Evolutionary conservation across 345 rosid genomes (phyloP).

Genomic region (Brassica cretica): DNA sequence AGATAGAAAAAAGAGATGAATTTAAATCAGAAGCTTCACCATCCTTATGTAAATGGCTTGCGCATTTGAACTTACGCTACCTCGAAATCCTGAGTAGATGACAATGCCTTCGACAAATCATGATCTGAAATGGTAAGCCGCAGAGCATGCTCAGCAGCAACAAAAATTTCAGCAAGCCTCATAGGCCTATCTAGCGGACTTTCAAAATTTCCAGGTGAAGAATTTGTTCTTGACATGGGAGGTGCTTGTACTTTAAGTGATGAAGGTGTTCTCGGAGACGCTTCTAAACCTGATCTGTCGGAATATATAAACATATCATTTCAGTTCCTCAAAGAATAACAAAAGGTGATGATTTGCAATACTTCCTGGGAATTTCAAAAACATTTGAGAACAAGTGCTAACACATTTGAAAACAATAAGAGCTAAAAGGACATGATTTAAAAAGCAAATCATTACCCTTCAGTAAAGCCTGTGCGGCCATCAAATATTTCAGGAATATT

Average conservation of each 20-base stretch:
- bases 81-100: slow-evolving; percentile 85
- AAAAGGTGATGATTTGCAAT: slow-evolving; percentile 24
- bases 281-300: slow-evolving; percentile 77
- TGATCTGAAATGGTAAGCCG: slow-evolving; percentile 69
- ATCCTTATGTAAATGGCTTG: slow-evolving; percentile 19
- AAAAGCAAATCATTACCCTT: slow-evolving; percentile 59
- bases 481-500: slow-evolving; percentile 68
- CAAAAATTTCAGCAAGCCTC: slow-evolving; percentile 95
- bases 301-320: slow-evolving; percentile 35
- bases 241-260: slow-evolving; percentile 46
- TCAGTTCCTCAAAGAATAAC: slow-evolving; percentile 32
- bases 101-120: slow-evolving; percentile 65
- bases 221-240: slow-evolving; percentile 70
- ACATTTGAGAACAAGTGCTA: slow-evolving; percentile 3
- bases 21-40: slow-evolving; percentile 1
- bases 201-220: slow-evolving; percentile 82
- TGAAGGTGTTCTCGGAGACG: slow-evolving; percentile 48
- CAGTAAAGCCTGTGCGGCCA: slow-evolving; percentile 54
- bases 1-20: slow-evolving; percentile 13
- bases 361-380: slow-evolving; percentile 11
- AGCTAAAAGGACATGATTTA: not conserved
- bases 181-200: slow-evolving; percentile 84
- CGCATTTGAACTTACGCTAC: slow-evolving; percentile 43
- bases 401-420: slow-evolving; percentile 20
- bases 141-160: slow-evolving; percentile 91